Base-by-base conservation (phyloP, 148 eudicot species). In the Rhododendron mucronatum region DNA sequence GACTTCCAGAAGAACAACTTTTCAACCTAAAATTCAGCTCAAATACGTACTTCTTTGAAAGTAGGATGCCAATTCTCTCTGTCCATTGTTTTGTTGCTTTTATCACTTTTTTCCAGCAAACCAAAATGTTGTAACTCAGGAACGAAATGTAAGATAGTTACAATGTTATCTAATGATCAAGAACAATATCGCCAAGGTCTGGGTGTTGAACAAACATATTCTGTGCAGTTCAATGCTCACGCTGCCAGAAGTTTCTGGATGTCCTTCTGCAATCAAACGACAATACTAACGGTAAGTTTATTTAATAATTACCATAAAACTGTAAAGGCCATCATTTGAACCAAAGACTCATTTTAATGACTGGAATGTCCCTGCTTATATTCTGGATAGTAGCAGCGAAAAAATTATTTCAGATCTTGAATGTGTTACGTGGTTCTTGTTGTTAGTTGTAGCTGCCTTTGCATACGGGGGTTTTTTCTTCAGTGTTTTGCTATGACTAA, bases 231-330 rank as follows among this genome's bases (percentile, higher is more conserved):
- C 76, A 71, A 30, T 14, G 37, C 41, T 71, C 76, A 71, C 1
- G 76, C 76, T 71, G 76, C 76, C 76, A 71, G 76, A 30, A 71
- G 39, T 15, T 71, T 71, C 76, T 71, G 39, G 39, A 71, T 71
- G 41, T 71, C 76, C 41, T 71, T 71, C 76, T 71, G 76, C 76
- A 71, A 71, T 71, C 21, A 71, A 13, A 71, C 0, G 21, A 14
- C 7, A 33, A 71, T 14, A 71, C 41, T 33, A 13, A 30, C 2
- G 3, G 39, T 71, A 30, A 71, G 39, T 26, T n/a, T 33, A 33
- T 3, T 12, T 6, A 12, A 71, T 0, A 20, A 71, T 71, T 1
- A 71, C 0, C 5, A 30, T 13, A 13, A 4, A 33, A 55, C 23
- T 15, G 4, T 16, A 18, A 26, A 67, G 12, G 76, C 39, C 13